Evolutionary conservation across 441 rosid genomes (phyloP).

Genomic region (Jatropha podagrica): DNA sequence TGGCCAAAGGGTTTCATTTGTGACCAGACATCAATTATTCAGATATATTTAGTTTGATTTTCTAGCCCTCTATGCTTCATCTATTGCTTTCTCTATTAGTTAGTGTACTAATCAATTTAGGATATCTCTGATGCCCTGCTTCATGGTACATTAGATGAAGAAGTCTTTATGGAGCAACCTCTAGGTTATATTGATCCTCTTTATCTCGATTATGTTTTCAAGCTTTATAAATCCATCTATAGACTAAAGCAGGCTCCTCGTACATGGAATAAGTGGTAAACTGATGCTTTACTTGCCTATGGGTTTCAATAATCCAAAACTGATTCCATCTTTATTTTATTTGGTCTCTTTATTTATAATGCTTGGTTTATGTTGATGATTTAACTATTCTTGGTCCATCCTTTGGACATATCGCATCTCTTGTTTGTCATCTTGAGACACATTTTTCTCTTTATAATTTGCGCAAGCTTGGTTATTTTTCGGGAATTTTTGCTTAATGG

Average conservation of each 20-base stretch:
- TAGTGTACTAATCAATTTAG: neutral
- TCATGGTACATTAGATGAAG: neutral
- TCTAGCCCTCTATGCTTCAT: neutral
- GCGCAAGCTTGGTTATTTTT: neutral
- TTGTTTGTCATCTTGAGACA: too few relatives aligned
- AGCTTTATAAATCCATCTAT: neutral
- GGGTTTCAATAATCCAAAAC: neutral
- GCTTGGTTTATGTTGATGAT: neutral
- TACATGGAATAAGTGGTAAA: neutral
- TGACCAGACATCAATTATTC: neutral
- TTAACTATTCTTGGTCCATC: too few relatives aligned
- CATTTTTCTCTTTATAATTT: neutral
- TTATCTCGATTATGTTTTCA: neutral
- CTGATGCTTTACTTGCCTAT: neutral
- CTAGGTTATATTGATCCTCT: neutral
- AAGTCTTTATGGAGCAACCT: neutral
- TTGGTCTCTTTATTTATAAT: too few relatives aligned
- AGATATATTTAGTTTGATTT: neutral
- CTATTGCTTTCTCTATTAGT: neutral
- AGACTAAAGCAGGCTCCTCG: neutral
- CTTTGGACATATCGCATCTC: too few relatives aligned
- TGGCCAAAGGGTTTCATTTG: too few relatives aligned
- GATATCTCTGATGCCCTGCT: neutral
- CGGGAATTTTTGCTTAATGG: too few relatives aligned
- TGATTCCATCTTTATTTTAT: neutral